Base-by-base conservation (phyloP, 2,329 filamentous ascomycete genomes). In the Pseudogymnoascus destructans region DNA sequence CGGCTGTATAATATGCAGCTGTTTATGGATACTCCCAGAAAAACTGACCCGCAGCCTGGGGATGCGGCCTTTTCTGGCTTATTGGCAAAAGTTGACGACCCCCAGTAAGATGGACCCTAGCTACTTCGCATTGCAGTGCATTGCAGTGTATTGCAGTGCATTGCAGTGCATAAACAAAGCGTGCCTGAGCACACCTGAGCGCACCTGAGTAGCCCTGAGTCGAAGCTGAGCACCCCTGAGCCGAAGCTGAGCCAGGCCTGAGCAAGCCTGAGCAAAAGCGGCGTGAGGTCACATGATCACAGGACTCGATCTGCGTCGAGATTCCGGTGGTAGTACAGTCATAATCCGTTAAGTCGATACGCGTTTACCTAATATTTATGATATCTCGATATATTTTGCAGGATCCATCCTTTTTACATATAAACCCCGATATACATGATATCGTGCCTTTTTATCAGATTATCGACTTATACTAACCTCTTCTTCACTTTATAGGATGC, bases 11-110 rank as follows among this genome's bases (percentile, higher is more conserved):
- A 57, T 57, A 55, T 59, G 32, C 59, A 61, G 23, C 21, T 58
- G 58, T 17, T 58, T 56, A 17, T 35, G 36, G 33, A 25, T 58
- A 58, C 59, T 21, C 54, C 38, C 30, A 61, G 58, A 59, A 56
- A 59, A 57, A n/a, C 23, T 30, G 58, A 63, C 49, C 58, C 35
- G 42, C 59, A 30, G 57, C 56, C 58, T 63, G n/a, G 15, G 55
- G 60, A 58, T 61, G 52, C 57, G 49, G 57, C 52, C 58, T 52
- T 59, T 62, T 63, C 33, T 49, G 60, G 55, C 60, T 54, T 58
- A 60, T 62, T 30, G 58, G 59, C 60, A 63, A 63, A 63, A 63
- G 57, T 61, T 64, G 46, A 62, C 55, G 54, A 62, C 61, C 27
- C 60, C 59, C 63, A 13, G 10, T 64, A 42, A 61, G 57, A 63